Evolutionary conservation across 2,329 filamentous ascomycete genomes (phyloP).

Genomic region (Fusarium succisae): DNA sequence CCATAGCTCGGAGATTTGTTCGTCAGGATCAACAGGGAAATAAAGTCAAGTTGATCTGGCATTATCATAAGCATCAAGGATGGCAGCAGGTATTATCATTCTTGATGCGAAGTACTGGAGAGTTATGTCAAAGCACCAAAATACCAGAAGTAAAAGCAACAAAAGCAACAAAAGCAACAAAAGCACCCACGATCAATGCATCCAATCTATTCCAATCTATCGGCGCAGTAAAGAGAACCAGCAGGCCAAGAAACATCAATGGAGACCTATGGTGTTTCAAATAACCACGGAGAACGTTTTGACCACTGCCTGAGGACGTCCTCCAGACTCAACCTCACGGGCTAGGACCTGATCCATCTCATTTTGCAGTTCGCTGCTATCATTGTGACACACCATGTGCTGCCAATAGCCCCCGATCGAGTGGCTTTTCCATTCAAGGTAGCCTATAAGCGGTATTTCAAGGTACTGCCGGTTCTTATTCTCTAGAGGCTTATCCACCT

Average conservation of each 20-base stretch:
- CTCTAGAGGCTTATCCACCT: rapidly evolving
- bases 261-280: neutral
- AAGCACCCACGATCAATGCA: no score
- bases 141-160: no score
- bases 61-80: neutral
- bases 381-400: neutral
- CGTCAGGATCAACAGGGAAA: neutral
- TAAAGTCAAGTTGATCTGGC: rapidly evolving
- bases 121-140: no score
- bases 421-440: neutral
- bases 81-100: no score
- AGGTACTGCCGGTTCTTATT: neutral
- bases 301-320: no score
- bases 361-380: neutral
- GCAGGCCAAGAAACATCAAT: no score
- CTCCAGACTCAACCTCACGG: neutral
- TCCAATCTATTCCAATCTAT: no score
- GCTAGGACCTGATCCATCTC: neutral
- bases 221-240: no score
- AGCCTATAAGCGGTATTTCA: neutral
- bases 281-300: neutral
- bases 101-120: no score
- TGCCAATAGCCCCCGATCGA: rapidly evolving
- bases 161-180: no score
- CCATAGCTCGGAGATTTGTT: neutral